phyloP scores from a whole-genome alignment of 345 rosid genomes.

The Raphanus raphanistrum region DNA sequence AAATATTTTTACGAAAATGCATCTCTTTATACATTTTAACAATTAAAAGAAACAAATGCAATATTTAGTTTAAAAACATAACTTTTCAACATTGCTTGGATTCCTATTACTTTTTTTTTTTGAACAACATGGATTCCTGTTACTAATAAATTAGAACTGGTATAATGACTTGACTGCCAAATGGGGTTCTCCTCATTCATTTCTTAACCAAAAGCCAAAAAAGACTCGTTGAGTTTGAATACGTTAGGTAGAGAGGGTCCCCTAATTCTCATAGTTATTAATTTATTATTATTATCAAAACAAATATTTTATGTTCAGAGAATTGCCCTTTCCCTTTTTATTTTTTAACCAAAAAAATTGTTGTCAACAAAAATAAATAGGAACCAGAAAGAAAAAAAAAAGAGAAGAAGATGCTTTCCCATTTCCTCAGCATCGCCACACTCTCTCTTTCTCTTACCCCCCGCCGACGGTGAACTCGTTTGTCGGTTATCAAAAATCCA shows the following conservation, averaged over 20 bases:
- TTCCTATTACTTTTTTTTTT: too few relatives aligned
- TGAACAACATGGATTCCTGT: too few relatives aligned
- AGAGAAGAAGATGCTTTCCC: conserved; percentile 30
- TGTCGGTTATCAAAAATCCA: neutral
- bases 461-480: conserved; percentile 6
- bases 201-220: conserved; percentile 9
- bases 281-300: neutral
- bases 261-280: neutral
- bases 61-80: too few relatives aligned
- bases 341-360: neutral
- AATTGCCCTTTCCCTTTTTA: too few relatives aligned
- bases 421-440: neutral
- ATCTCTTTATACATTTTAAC: too few relatives aligned
- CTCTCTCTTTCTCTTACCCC: neutral
- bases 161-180: neutral
- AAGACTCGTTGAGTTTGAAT: conserved; percentile 2
- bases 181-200: neutral
- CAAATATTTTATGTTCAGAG: neutral
- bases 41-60: too few relatives aligned
- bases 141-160: too few relatives aligned
- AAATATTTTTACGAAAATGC: too few relatives aligned
- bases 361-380: neutral
- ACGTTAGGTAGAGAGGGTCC: conserved; percentile 13
- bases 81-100: too few relatives aligned
- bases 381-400: neutral